Evolutionary conservation across 1,284 basidiomycete genomes (phyloP), one percentile per base, ranked within the genome.

Genomic region (Melanopsichium pennsylvanicum): DNA sequence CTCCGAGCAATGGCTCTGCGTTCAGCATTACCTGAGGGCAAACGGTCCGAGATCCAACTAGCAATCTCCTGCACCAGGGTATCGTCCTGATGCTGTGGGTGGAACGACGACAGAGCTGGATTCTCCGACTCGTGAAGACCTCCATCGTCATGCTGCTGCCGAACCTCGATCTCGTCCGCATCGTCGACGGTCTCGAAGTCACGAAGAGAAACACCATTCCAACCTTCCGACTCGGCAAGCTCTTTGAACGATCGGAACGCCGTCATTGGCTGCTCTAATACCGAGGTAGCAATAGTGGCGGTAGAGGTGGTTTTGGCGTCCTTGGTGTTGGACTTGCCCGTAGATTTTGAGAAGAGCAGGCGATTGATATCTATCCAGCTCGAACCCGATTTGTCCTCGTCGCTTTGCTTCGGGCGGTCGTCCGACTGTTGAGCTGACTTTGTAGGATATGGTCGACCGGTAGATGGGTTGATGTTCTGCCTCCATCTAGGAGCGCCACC

Each of bases 401-500:
- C 26, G n/a, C 12, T 32, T 27, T 44, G 54, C 9, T 41, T 40
- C 5, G 21, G 39, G 12, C 37, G 50, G 43, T 56, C 55, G 29
- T 44, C 18, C n/a, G 37, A n/a, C 16, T 70, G 45, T 25, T 57
- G 46, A 15, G 44, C 37, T 8, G 32, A 46, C 23, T 64, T 69
- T 35, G 25, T 48, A 4, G 54, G 42, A 23, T 64, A 74, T 2
- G 74, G 72, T 37, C 62, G 61, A 12, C 72, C 74, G 11, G 70
- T 75, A 13, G 56, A 48, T 71, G 76, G 51, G 72, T 81, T 69
- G 69, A 80, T 62, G 51, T 72, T 64, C 56, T 66, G 54, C 36
- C 39, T 74, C 77, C 73, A 57, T 46, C 81, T 50, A 26, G 76
- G 57, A 45, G 84, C 85, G n/a, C 84, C 84, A 49, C 84, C 89